These are phyloP conservation scores for Abrus precatorius DNA, from an alignment of 306 rosid genomes.

Conservation along the genomic window DNA sequence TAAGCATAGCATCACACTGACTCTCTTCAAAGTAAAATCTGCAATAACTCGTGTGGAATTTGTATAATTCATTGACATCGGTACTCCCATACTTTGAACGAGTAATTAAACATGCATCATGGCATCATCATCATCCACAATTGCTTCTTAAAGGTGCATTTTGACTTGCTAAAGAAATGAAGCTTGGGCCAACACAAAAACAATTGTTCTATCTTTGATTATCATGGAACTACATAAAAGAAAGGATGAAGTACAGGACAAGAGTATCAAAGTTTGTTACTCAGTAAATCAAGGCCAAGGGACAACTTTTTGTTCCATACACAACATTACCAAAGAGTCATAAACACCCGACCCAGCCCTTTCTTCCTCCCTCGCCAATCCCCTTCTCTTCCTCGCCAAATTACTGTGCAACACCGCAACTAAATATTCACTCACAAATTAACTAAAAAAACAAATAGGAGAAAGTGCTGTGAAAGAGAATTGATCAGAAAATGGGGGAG, in stretches of 20 bases:
- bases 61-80: conserved; percentile 2
- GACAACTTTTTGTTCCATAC: too few species aligned
- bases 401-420: too few species aligned
- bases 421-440: too few species aligned
- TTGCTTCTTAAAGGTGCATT: conserved; percentile 1
- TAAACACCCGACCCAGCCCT: too few species aligned
- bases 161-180: neutral
- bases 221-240: neutral
- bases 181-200: neutral
- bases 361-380: too few species aligned
- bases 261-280: neutral
- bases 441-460: too few species aligned
- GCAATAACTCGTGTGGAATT: conserved; percentile 2
- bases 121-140: neutral
- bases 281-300: neutral
- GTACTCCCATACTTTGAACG: conserved; percentile 1
- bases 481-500: too few species aligned
- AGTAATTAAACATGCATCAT: neutral
- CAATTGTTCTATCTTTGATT: neutral
- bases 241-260: neutral
- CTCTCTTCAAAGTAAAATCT: conserved; percentile 29
- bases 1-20: conserved; percentile 13
- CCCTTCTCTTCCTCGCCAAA: too few species aligned
- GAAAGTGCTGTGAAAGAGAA: too few species aligned
- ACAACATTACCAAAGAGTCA: too few species aligned